phyloP scores from a whole-genome alignment of 1,139 yeast genomes.

The Arxiozyma slooffiae region DNA sequence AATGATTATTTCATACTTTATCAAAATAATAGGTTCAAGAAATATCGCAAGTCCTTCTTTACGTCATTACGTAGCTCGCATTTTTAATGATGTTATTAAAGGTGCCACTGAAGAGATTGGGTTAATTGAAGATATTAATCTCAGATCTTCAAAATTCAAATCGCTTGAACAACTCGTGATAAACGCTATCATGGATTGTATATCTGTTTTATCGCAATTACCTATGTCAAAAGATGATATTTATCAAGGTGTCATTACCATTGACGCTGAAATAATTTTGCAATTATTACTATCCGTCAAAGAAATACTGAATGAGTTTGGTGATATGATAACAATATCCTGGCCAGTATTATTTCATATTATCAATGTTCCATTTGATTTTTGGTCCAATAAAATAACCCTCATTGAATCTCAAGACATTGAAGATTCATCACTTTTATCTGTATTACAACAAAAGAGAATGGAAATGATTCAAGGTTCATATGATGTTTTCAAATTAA shows the following conservation, averaged over 20 bases:
- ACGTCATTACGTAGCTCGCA: conserved; percentile 40
- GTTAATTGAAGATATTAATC: conserved; percentile 13
- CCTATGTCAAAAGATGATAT: conserved; percentile 22
- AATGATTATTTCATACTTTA: conserved; percentile 37
- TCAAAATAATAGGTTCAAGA: conserved; percentile 37
- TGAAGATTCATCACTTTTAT: conserved; percentile 21
- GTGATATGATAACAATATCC: conserved; percentile 47
- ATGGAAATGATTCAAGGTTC: conserved; percentile 46
- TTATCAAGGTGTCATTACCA: conserved; percentile 24
- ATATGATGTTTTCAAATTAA: conserved; percentile 70
- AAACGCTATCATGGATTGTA: conserved; percentile 17
- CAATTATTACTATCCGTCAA: conserved; percentile 54
- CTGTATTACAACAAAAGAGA: conserved; percentile 34
- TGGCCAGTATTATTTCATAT: conserved; percentile 70
- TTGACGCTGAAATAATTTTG: conserved; percentile 58
- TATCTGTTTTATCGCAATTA: conserved; percentile 18
- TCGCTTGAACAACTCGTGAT: conserved; percentile 17
- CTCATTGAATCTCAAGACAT: conserved; percentile 13
- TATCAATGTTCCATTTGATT: conserved; percentile 55
- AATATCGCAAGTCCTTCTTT: conserved; percentile 33
- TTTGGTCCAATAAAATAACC: conserved; percentile 28
- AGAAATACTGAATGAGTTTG: conserved; percentile 64
- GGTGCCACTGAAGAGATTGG: conserved; percentile 39
- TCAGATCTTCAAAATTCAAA: conserved; percentile 11
- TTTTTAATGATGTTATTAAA: conserved; percentile 43